A percentile compares a stretch with the other conserved stretches of the same genome.
Conservation (phyloP, 108 stramenopile species). For the Nitzschia sp. region DNA sequence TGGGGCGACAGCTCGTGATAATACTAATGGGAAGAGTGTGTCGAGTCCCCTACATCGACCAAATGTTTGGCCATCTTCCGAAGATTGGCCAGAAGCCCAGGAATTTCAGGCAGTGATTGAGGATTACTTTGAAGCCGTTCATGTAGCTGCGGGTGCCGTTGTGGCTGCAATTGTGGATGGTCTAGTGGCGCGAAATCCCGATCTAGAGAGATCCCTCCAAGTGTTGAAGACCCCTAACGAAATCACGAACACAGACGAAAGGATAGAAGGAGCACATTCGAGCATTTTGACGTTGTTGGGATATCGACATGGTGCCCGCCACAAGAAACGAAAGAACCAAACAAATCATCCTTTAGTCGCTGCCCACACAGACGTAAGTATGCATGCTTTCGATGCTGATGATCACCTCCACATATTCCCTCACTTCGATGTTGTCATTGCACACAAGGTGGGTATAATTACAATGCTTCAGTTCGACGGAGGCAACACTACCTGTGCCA, state of each 20-base stretch:
- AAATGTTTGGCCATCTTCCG: slow-evolving; percentile 58
- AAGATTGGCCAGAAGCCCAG: slow-evolving; percentile 44
- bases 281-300: slow-evolving; percentile 74
- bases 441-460: slow-evolving; percentile 49
- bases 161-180: slow-evolving; percentile 66
- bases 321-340: slow-evolving; percentile 48
- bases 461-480: slow-evolving; percentile 69
- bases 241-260: background rate
- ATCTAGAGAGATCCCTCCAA: slow-evolving; percentile 1
- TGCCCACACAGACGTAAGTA: slow-evolving; percentile 62
- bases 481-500: slow-evolving; percentile 50
- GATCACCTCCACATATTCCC: background rate
- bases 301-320: slow-evolving; percentile 58
- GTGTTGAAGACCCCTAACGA: slow-evolving; percentile 27
- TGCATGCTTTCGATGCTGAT: background rate
- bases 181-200: slow-evolving; percentile 32
- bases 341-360: slow-evolving; percentile 57
- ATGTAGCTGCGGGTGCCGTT: slow-evolving; percentile 46
- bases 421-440: background rate
- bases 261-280: slow-evolving; percentile 27
- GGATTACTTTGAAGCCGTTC: slow-evolving; percentile 49
- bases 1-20: slow-evolving; percentile 15
- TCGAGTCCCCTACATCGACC: slow-evolving; percentile 44
- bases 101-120: slow-evolving; percentile 47
- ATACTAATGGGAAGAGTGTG: background rate